Conservation (phyloP, 495 filamentous ascomycete genomes). For the Aspergillus nanangensis region DNA sequence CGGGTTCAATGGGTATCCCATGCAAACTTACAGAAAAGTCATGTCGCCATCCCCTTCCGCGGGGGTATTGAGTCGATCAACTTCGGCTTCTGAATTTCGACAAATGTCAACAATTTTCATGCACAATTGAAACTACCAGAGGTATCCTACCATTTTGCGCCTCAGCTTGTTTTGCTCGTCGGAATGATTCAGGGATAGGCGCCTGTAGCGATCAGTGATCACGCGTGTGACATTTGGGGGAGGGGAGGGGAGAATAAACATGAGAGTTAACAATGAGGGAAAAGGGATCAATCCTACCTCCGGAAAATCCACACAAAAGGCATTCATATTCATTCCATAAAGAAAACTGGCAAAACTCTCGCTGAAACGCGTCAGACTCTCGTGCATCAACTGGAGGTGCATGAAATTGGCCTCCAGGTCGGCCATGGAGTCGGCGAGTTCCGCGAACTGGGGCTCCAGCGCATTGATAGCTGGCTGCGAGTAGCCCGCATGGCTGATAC, state of each 20-base stretch:
- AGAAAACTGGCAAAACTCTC: conserved; percentile 95
- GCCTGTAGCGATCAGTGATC: conserved; percentile 38
- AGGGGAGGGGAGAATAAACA: background rate
- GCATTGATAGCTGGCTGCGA: conserved; percentile 71
- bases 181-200: conserved; percentile 68
- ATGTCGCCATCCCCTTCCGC: conserved; percentile 67
- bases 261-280: background rate
- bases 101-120: no score
- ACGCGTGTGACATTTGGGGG: background rate
- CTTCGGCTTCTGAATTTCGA: conserved; percentile 33
- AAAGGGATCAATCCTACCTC: conserved; percentile 60
- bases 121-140: no score
- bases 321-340: conserved; percentile 97
- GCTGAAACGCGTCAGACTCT: conserved; percentile 88
- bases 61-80: conserved; percentile 20
- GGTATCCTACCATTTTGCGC: conserved; percentile 41
- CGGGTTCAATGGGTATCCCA: no score
- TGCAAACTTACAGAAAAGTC: conserved; percentile 81
- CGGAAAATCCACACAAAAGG: conserved; percentile 96
- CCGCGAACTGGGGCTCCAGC: conserved; percentile 85
- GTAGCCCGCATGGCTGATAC: conserved; percentile 36
- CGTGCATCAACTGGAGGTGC: conserved; percentile 95
- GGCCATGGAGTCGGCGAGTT: conserved; percentile 89
- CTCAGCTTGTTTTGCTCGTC: conserved; percentile 57
- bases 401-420: conserved; percentile 97